Percentiles rank a stretch among this genome's conserved stretches.
phyloP scores from a whole-genome alignment of 306 rosid genomes.

The Castanea crenata region DNA sequence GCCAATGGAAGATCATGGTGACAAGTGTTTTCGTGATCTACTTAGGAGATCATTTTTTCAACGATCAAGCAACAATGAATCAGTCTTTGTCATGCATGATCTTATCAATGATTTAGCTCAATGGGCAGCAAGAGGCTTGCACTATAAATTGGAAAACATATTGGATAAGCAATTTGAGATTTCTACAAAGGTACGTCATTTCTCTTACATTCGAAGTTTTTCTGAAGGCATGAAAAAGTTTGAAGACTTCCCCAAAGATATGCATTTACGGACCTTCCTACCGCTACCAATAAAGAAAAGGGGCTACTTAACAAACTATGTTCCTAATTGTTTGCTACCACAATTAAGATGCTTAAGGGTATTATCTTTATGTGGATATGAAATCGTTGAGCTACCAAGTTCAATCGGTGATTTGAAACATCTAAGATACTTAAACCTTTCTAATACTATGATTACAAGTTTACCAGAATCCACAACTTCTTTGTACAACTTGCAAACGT shows the following conservation, averaged over 20 bases:
- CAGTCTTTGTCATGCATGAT: background rate
- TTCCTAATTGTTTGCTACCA: background rate
- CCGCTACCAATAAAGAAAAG: background rate
- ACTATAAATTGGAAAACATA: no score
- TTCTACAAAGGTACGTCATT: background rate
- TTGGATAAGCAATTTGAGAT: background rate
- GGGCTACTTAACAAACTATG: conserved; percentile 26
- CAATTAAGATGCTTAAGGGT: background rate
- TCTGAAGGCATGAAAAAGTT: no score
- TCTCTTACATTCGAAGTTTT: background rate
- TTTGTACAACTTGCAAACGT: conserved; percentile 6
- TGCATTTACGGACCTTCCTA: conserved; percentile 69
- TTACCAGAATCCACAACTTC: background rate
- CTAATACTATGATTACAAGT: background rate
- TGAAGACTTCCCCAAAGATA: background rate
- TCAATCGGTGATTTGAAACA: conserved; percentile 2
- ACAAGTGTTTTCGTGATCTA: background rate
- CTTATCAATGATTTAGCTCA: conserved; percentile 2
- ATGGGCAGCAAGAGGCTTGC: background rate
- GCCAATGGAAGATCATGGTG: background rate
- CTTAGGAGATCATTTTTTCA: background rate
- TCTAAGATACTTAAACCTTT: conserved; percentile 1
- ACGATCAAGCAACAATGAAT: background rate
- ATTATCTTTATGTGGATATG: background rate
- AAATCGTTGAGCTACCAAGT: background rate